Evolutionary conservation across 2,329 filamentous ascomycete genomes (phyloP), one percentile per base, ranked within the genome.

Genomic region (Xylariaceae sp.): DNA sequence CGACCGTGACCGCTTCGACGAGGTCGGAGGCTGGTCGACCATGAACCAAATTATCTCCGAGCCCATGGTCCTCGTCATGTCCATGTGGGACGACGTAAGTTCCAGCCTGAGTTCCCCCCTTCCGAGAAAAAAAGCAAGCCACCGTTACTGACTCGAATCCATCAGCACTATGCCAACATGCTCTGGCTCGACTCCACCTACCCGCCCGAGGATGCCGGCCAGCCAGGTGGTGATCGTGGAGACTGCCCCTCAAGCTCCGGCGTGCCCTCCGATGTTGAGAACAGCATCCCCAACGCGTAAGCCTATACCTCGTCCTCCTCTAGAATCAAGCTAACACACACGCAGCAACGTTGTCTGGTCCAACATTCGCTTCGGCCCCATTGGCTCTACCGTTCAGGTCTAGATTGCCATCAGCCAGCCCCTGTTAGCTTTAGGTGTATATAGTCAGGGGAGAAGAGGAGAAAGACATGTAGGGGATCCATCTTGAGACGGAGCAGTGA

Each of bases 11-110:
- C 68, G 72, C 54, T 86, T 83, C 71, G 65, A 68, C 44, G 64
- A 72, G 47, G 72, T 78, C 43, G 83, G 82, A 42, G 83, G 83
- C 18, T 67, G 83, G 57, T 65, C 71, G 9, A 66, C 67, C 29
- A 80, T 85, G 74, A 76, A 76, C 60, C 59, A 72, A 2, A 80
- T 79, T 19, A 67, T 85, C 47, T 68, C 68, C 6, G 63, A 75
- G 52, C 82, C 81, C 42, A 81, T 85, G 78, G 83, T 85, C 30
- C 75, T 86, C 16, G 81, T 84, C 62, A 76, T 85, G 76, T 77
- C 73, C 32, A 72, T 82, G 60, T 82, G 79, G 80, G 81, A 84
- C 62, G 83, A 86, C 70, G 65, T 68, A 55, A 62, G 63, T 61
- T 41, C 16, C 10, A 3, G 13, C 10, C 12, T 22, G 26, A 16